Evolutionary conservation across 352 stramenopile genomes (phyloP).

Genomic region (Phytophthora megakarya): DNA sequence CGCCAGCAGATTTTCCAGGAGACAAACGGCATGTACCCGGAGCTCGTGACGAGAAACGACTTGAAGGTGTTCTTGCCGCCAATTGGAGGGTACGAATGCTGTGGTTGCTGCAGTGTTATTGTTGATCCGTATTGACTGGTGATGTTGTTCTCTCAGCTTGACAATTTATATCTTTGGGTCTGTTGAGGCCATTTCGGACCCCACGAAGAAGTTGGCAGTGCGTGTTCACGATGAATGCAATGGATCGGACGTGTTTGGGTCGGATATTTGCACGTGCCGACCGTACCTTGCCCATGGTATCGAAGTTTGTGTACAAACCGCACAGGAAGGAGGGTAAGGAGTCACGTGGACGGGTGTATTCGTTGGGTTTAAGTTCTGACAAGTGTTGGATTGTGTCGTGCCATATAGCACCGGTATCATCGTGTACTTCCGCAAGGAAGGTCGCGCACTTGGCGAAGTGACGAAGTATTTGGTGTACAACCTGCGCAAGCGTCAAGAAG

Average conservation of each 20-base stretch:
- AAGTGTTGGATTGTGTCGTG: background rate
- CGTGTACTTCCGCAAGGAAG: conserved; percentile 99
- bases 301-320: conserved; percentile 98
- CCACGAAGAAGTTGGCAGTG: conserved; percentile 96
- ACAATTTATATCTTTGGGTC: conserved; percentile 99
- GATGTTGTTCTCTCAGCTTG: conserved; percentile 42
- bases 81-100: conserved; percentile 91
- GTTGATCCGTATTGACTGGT: no score
- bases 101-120: no score
- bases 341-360: background rate
- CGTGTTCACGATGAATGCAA: conserved; percentile 99
- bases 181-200: conserved; percentile 95
- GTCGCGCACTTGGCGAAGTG: conserved; percentile 96
- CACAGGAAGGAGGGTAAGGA: conserved; percentile 93
- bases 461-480: conserved; percentile 99
- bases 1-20: conserved; percentile 98
- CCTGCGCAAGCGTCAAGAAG: conserved; percentile 97
- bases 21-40: conserved; percentile 99
- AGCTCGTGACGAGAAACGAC: conserved; percentile 98
- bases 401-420: conserved; percentile 92
- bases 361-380: background rate
- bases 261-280: conserved; percentile 99
- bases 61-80: conserved; percentile 99
- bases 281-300: conserved; percentile 99
- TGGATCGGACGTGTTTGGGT: conserved; percentile 97